Evolutionary conservation across 2,329 filamentous ascomycete genomes (phyloP), one percentile per base, ranked within the genome.

Genomic region (Pseudofabraea citricarpa): DNA sequence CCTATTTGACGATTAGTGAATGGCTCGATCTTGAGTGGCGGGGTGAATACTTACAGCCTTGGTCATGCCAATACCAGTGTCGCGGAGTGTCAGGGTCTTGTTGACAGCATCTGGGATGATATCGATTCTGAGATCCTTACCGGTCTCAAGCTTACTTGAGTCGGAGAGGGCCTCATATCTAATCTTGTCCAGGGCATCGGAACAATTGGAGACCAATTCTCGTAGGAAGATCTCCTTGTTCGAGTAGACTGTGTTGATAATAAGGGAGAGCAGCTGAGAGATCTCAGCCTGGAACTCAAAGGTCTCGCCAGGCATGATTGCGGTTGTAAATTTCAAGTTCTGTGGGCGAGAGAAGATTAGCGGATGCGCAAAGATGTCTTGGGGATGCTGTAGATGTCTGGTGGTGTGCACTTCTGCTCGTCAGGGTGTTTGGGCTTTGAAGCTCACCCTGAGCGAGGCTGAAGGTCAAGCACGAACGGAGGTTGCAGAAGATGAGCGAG

Each of bases 211-310:
- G 66, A 98, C 88, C 62, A 98, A 69, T 77, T 98, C 93, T 85
- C 93, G 80, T 64, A 98, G 77, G 85, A 98, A 98, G 69, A 98
- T 97, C 77, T 97, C 93, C 82, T 98, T 98, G 86, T 98, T 98
- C 62, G 90, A 96, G 82, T 97, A 98, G 77, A 98, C 93, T 58
- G 93, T 97, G 87, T 98, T 98, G 83, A 98, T 98, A 75, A 98
- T 98, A 70, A 98, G 87, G 60, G 85, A 90, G 68, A 98, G 87
- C 58, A 98, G 88, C 88, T 98, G 93, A 87, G 91, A 97, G 70
- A 98, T 98, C 87, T 98, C 93, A 86, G 93, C 93, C 86, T 98
- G 93, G 80, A 97, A 98, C 86, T 97, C 91, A 77, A 98, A 98
- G 60, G 90, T 96, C 79, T 97, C 90, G 57, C 57, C 61, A 72